Evolutionary conservation across 2,329 filamentous ascomycete species (phyloP).

Genomic region (Pyrenochaeta sp.): DNA sequence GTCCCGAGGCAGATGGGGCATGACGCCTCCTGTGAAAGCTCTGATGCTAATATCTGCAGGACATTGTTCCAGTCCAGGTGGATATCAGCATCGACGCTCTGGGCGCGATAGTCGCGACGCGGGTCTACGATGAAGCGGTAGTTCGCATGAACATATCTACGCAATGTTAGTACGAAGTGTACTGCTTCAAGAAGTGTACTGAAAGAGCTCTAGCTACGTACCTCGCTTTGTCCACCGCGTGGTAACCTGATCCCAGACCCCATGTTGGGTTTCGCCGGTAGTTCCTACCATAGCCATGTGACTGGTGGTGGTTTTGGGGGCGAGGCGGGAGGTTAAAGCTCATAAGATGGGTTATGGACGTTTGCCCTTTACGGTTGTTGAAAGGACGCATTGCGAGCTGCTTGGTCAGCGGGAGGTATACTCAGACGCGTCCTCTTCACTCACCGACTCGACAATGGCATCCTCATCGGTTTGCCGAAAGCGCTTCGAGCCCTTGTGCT

Average conservation of each 20-base stretch:
- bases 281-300: conserved; percentile 62
- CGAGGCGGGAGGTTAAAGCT: conserved; percentile 85
- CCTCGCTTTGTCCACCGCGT: conserved; percentile 89
- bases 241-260: conserved; percentile 88
- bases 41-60: conserved; percentile 88
- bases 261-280: conserved; percentile 76
- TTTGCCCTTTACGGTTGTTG: conserved; percentile 85
- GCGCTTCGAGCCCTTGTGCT: conserved; percentile 83
- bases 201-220: conserved; percentile 49
- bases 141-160: conserved; percentile 89
- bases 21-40: conserved; percentile 84
- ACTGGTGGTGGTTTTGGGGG: conserved; percentile 66
- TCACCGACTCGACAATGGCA: conserved; percentile 80
- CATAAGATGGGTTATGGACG: conserved; percentile 95
- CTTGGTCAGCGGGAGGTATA: conserved; percentile 22
- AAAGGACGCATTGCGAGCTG: conserved; percentile 70
- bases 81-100: conserved; percentile 85
- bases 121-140: conserved; percentile 96
- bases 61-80: conserved; percentile 91
- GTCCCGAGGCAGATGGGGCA: conserved; percentile 96
- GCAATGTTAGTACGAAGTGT: conserved; percentile 9
- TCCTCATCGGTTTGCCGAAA: conserved; percentile 82
- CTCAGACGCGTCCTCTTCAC: conserved; percentile 40
- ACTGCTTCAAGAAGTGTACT: background rate
- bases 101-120: conserved; percentile 76